Evolutionary conservation across 768 basidiomycete species (phyloP).

Genomic region (Kwoniella dejecticola): DNA sequence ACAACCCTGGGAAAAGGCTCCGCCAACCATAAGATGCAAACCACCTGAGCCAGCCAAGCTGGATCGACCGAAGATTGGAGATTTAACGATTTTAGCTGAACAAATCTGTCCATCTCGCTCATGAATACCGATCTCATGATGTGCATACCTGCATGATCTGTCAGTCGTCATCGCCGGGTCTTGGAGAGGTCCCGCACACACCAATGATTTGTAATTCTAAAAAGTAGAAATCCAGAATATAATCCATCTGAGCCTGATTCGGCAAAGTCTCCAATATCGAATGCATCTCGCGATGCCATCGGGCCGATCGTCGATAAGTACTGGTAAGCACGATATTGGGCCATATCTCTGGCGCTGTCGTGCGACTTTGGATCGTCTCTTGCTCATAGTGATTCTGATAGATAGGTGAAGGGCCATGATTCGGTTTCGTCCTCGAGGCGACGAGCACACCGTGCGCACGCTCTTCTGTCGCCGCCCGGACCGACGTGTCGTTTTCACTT

Average conservation of each 20-base stretch:
- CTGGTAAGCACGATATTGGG: constrained; percentile 7
- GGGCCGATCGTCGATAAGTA: not conserved
- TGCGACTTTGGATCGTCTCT: not conserved
- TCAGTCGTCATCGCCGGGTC: too few relatives aligned
- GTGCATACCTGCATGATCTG: not conserved
- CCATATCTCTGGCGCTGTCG: not conserved
- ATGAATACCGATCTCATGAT: constrained; percentile 1
- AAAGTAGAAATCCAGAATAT: constrained; percentile 7
- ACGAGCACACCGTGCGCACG: not conserved
- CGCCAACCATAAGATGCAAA: constrained; percentile 9
- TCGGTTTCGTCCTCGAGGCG: not conserved
- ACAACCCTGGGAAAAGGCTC: too few relatives aligned
- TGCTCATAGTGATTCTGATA: too few relatives aligned
- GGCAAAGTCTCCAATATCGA: not conserved
- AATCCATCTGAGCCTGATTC: not conserved
- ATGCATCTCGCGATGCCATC: constrained; percentile 1
- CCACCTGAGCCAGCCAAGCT: constrained; percentile 12
- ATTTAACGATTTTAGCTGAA: not conserved
- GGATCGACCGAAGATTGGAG: constrained; percentile 12
- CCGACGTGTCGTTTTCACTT: not conserved
- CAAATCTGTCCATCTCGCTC: constrained; percentile 1
- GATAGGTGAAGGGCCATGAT: not conserved
- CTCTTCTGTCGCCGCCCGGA: constrained; percentile 17
- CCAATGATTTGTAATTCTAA: constrained; percentile 1
- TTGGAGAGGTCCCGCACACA: not conserved